phyloP scores from a whole-genome alignment of 1,284 basidiomycete species.

The Wallemia ichthyophaga region DNA sequence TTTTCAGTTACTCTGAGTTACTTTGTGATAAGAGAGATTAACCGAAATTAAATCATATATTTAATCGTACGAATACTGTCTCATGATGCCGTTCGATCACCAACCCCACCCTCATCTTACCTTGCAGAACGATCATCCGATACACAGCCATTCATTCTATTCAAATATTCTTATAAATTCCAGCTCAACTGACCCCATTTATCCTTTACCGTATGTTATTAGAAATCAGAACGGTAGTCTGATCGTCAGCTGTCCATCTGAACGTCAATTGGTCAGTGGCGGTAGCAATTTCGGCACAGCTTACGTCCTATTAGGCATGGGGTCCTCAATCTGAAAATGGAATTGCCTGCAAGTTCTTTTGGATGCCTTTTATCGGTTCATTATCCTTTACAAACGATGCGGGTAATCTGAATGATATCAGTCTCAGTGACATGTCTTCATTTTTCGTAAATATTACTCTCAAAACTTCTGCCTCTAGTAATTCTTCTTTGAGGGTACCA shows the following conservation, averaged over 20 bases:
- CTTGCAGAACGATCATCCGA: not conserved
- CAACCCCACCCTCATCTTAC: not conserved
- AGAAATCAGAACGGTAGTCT: not conserved
- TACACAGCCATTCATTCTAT: not conserved
- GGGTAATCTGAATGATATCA: not conserved
- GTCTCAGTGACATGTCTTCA: not conserved
- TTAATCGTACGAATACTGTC: not conserved
- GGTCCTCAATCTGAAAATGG: not conserved
- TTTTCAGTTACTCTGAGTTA: not conserved
- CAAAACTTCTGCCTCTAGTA: not conserved
- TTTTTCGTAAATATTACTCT: not conserved
- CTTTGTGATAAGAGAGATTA: not conserved
- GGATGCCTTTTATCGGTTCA: not conserved
- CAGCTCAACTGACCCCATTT: not conserved
- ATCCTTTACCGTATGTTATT: not conserved
- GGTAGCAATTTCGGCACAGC: not conserved
- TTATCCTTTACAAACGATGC: not conserved
- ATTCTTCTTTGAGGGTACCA: not conserved
- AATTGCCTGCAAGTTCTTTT: not conserved
- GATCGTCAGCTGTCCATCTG: not conserved
- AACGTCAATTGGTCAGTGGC: not conserved
- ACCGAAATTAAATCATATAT: not conserved
- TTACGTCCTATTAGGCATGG: not conserved
- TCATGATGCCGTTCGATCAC: not conserved
- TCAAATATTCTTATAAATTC: not conserved